Evolutionary conservation across 2,329 filamentous ascomycete species (phyloP).

Genomic region (Harringtonia lauricola): DNA sequence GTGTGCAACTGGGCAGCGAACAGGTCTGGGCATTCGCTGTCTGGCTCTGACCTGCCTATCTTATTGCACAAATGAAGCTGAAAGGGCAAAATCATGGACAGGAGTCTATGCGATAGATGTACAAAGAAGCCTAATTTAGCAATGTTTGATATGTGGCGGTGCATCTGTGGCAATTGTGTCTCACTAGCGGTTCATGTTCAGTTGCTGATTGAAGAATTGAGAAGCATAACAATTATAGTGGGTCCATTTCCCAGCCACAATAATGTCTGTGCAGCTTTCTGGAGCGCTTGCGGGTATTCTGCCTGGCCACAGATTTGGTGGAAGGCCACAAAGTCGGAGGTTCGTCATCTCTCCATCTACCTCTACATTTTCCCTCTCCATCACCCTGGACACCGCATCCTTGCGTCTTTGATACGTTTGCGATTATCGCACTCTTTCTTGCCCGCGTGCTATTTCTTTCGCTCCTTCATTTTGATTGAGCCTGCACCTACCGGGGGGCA

Average conservation of each 20-base stretch:
- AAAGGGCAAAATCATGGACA: no score
- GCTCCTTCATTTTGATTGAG: neutral
- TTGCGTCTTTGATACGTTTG: neutral
- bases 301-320: neutral
- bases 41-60: no score
- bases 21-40: no score
- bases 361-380: neutral
- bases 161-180: neutral
- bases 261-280: neutral
- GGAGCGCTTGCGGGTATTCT: neutral
- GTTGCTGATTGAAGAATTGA: neutral
- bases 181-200: neutral
- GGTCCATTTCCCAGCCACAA: neutral
- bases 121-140: no score
- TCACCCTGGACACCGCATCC: neutral
- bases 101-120: no score
- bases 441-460: neutral
- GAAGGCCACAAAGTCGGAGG: constrained; percentile 6
- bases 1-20: no score
- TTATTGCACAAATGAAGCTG: no score
- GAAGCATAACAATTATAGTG: no score
- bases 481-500: no score
- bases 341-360: constrained; percentile 10
- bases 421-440: neutral
- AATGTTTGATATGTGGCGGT: neutral